Evolutionary conservation across 345 rosid species (phyloP).

Genomic region (Ceriops zippeliana): DNA sequence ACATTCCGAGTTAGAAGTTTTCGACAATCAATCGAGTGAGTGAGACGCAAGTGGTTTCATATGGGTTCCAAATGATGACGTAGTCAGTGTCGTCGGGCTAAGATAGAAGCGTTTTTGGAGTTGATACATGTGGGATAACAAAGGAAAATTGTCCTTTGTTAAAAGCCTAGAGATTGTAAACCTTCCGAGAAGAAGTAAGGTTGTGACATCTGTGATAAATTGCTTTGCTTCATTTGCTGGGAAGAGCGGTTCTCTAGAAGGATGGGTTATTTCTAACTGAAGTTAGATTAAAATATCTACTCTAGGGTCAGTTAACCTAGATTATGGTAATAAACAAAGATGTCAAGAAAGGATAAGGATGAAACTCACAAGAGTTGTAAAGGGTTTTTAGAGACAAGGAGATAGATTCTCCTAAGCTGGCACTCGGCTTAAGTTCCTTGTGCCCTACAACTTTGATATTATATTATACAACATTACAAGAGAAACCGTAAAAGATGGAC

Average conservation of each 20-base stretch:
- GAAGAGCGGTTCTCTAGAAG: conserved; percentile 5
- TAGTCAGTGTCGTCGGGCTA: no score
- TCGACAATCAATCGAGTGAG: no score
- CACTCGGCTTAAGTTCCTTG: conserved; percentile 19
- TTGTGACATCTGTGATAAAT: neutral
- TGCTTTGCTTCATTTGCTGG: neutral
- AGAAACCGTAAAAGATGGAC: neutral
- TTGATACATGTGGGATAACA: no score
- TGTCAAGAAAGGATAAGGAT: conserved; percentile 51
- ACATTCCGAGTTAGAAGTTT: no score
- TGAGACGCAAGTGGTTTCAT: no score
- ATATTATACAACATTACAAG: neutral
- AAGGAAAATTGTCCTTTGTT: no score
- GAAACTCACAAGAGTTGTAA: conserved; percentile 9
- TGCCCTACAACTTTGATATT: conserved; percentile 18
- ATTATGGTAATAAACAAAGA: conserved; percentile 18
- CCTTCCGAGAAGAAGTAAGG: neutral
- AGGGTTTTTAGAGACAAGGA: conserved; percentile 7
- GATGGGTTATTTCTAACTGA: conserved; percentile 19
- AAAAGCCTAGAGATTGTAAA: neutral
- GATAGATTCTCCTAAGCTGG: conserved; percentile 30
- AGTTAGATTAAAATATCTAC: conserved; percentile 18
- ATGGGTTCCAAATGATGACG: no score
- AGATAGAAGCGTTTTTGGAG: no score
- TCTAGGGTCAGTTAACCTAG: conserved; percentile 24